Base-by-base conservation (phyloP, 2,329 filamentous ascomycete species). In the Diaporthe humulicola region DNA sequence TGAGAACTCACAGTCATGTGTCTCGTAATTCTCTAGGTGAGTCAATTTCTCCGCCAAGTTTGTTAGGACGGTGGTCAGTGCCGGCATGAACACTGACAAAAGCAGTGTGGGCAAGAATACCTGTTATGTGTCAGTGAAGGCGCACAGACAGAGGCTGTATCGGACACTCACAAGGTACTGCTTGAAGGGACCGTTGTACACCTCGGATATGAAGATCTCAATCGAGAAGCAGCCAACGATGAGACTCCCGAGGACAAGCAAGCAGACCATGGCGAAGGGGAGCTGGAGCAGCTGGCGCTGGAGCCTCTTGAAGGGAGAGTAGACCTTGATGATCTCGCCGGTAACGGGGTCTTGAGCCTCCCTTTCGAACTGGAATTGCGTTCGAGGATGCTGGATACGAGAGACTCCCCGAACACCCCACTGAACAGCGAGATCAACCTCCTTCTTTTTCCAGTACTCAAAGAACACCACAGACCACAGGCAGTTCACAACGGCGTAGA, bases 361-460 rank as follows among this genome's bases (percentile, higher is more conserved):
- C 76, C 92, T 91, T 73, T 98, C 95, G 84, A 94, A 94, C 78
- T 90, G 85, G 83, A 98, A 98, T 79, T 96, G 90, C 48, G 91
- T 89, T 61, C 95, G 90, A 77, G 93, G 93, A 57, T 91, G 91
- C 80, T 98, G 94, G 71, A 98, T 95, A 67, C 88, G 90, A 5
- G 94, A 96, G 1, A 98, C 95, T 9, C 94, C 94, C 69, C 94
- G 92, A 4, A 98, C 95, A 19, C 94, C 94, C 96, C 96, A 98
- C 79, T 95, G 91, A 22, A 98, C 91, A 12, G 93, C 93, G 10
- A 98, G 87, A 81, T 98, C 96, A 1, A 92, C 88, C 83, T 98
- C 95, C 82, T 97, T 95, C 79, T 96, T 93, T 86, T 97, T 98
- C 96, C 96, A 98, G 84, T 94, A 98, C 82, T 98, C 96, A 73